Evolutionary conservation across 352 stramenopile genomes (phyloP).

Genomic region (Phytopythium litorale): DNA sequence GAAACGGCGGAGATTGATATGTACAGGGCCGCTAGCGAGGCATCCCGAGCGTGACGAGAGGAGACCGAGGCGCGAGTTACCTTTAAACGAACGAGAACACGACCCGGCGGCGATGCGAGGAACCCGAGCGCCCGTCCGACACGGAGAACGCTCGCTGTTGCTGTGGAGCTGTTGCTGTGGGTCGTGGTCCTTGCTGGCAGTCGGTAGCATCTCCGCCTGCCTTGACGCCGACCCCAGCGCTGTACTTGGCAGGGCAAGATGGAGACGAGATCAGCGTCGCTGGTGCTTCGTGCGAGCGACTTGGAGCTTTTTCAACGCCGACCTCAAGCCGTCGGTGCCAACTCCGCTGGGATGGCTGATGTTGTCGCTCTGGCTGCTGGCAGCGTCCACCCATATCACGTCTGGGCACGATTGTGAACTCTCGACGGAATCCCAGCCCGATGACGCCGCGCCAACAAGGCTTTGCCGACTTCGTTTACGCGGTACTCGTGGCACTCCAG

Average conservation of each 20-base stretch:
- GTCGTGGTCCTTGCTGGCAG: not conserved
- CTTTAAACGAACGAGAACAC: slow-evolving; percentile 24
- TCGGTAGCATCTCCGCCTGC: not conserved
- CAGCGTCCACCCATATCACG: not conserved
- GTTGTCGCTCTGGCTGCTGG: not conserved
- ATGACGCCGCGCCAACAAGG: not conserved
- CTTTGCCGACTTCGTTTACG: not conserved
- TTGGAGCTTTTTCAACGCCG: not conserved
- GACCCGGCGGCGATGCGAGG: slow-evolving; percentile 13
- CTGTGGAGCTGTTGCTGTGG: not conserved
- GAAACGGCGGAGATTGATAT: slow-evolving; percentile 13
- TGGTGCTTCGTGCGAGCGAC: not conserved
- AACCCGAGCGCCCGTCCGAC: slow-evolving; percentile 1
- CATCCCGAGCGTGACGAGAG: not conserved
- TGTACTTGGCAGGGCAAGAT: not conserved
- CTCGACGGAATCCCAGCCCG: no score
- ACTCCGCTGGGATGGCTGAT: not conserved
- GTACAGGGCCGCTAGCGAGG: slow-evolving; percentile 8
- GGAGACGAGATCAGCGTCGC: not conserved
- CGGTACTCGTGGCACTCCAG: not conserved
- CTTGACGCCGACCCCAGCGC: not conserved
- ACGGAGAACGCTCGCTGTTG: not conserved
- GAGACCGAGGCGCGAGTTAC: slow-evolving; percentile 9
- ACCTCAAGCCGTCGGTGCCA: not conserved
- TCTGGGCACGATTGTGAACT: not conserved